phyloP scores from a whole-genome alignment of 129 eudicot genomes.

The Kitagawia praeruptora region DNA sequence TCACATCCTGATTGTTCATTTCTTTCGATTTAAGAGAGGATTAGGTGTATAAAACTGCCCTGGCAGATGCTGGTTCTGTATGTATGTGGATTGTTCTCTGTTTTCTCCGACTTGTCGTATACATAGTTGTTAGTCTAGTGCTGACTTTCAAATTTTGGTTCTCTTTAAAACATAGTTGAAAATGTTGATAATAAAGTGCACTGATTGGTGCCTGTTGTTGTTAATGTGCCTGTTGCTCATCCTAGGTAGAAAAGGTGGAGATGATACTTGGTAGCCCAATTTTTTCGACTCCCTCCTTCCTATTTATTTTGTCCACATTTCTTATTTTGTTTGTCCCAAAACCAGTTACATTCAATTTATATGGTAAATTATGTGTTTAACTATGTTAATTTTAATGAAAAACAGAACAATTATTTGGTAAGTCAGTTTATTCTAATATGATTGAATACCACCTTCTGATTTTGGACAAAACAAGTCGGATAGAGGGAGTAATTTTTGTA shows the following conservation, averaged over 20 bases:
- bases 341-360: too few relatives aligned
- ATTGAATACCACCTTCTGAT: too few relatives aligned
- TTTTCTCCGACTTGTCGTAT: background rate
- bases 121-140: slow-evolving; percentile 11
- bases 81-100: background rate
- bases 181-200: slow-evolving; percentile 1
- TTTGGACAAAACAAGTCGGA: too few relatives aligned
- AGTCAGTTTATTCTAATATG: too few relatives aligned
- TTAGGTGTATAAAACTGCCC: slow-evolving; percentile 2
- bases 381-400: too few relatives aligned
- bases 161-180: slow-evolving; percentile 3
- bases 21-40: slow-evolving; percentile 7
- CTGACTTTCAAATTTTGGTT: slow-evolving; percentile 14
- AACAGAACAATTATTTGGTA: too few relatives aligned
- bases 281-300: background rate
- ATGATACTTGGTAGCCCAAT: background rate
- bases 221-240: background rate
- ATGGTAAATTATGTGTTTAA: too few relatives aligned
- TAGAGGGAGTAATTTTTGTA: background rate
- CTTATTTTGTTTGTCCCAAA: too few relatives aligned
- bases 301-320: too few relatives aligned
- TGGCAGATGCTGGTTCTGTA: slow-evolving; percentile 8
- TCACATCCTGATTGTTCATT: slow-evolving; percentile 1
- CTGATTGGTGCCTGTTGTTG: background rate
- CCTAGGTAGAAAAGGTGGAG: background rate